phyloP scores from a whole-genome alignment of 1,284 basidiomycete species.

The Kalmanozyma brasiliensis region DNA sequence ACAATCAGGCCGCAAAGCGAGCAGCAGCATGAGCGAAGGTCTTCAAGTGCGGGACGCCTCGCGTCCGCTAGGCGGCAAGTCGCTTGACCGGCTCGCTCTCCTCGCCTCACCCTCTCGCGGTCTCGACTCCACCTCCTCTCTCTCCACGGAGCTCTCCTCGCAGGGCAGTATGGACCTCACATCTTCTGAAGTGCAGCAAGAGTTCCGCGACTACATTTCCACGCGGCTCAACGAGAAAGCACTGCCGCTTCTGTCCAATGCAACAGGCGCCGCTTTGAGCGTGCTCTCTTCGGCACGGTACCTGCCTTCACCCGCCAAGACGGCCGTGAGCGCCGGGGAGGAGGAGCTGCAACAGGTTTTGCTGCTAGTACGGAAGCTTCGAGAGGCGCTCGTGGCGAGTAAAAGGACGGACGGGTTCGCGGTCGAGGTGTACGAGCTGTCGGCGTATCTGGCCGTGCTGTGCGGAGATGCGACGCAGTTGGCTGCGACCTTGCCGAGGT shows the following conservation, averaged over 20 bases:
- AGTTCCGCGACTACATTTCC: conserved; percentile 41
- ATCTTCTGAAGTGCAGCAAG: conserved; percentile 9
- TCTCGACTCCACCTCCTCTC: conserved; percentile 20
- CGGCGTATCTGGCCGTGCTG: conserved; percentile 13
- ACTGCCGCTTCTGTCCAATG: not conserved
- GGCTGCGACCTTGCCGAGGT: conserved; percentile 20
- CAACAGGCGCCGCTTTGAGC: not conserved
- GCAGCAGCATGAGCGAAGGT: conserved; percentile 1
- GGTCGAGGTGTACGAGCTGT: conserved; percentile 40
- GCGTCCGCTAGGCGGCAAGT: conserved; percentile 36
- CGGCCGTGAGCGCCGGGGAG: conserved; percentile 1
- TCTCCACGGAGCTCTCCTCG: conserved; percentile 20
- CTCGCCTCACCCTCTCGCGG: conserved; percentile 49
- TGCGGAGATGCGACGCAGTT: conserved; percentile 32
- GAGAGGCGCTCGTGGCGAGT: conserved; percentile 40
- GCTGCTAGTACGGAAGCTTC: conserved; percentile 35
- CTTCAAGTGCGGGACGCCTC: conserved; percentile 15
- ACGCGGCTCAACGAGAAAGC: conserved; percentile 10
- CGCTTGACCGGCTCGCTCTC: conserved; percentile 37
- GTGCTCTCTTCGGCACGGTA: conserved; percentile 11
- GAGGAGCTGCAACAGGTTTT: conserved; percentile 39
- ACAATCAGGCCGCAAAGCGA: not conserved
- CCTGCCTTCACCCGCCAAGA: not conserved
- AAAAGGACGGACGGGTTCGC: conserved; percentile 29
- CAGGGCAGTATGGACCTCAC: conserved; percentile 44